Conservation (phyloP, 2,329 filamentous ascomycete species). For the Cercospora janseana region DNA sequence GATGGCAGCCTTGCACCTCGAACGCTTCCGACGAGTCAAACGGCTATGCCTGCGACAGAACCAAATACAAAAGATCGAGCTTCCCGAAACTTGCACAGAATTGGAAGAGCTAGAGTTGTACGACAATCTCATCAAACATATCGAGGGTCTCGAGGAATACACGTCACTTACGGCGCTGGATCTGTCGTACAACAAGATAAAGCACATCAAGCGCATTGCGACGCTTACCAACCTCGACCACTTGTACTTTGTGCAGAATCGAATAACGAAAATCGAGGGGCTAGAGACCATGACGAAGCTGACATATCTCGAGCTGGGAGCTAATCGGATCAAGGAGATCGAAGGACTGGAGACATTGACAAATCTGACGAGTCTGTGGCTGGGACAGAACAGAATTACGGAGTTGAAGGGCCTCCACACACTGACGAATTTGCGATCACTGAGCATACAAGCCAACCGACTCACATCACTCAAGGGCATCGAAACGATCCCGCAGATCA, state of each 20-base stretch:
- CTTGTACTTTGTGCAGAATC: constrained; percentile 91
- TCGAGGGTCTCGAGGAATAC: constrained; percentile 78
- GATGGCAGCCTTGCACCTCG: constrained; percentile 73
- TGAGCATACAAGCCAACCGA: constrained; percentile 94
- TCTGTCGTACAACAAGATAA: constrained; percentile 98
- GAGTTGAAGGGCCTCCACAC: constrained; percentile 73
- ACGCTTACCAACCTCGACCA: constrained; percentile 77
- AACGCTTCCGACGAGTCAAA: constrained; percentile 69
- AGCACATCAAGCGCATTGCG: constrained; percentile 87
- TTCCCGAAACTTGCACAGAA: constrained; percentile 62
- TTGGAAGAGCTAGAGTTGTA: constrained; percentile 89
- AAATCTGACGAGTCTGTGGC: constrained; percentile 84
- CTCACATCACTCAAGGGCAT: constrained; percentile 76
- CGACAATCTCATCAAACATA: constrained; percentile 88
- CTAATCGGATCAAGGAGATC: constrained; percentile 87
- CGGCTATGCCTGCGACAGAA: constrained; percentile 92
- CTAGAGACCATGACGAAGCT: constrained; percentile 72
- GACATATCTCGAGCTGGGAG: constrained; percentile 83
- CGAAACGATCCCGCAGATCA: constrained; percentile 68
- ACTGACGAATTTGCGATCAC: constrained; percentile 75
- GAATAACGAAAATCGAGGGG: constrained; percentile 82
- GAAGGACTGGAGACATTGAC: constrained; percentile 75
- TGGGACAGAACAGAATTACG: constrained; percentile 95
- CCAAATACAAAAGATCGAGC: constrained; percentile 74
- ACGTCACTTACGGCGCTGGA: constrained; percentile 76